Percentiles rank a stretch among this genome's conserved stretches.
phyloP scores from a whole-genome alignment of 148 eudicot genomes.

The Bassia scoparia region DNA sequence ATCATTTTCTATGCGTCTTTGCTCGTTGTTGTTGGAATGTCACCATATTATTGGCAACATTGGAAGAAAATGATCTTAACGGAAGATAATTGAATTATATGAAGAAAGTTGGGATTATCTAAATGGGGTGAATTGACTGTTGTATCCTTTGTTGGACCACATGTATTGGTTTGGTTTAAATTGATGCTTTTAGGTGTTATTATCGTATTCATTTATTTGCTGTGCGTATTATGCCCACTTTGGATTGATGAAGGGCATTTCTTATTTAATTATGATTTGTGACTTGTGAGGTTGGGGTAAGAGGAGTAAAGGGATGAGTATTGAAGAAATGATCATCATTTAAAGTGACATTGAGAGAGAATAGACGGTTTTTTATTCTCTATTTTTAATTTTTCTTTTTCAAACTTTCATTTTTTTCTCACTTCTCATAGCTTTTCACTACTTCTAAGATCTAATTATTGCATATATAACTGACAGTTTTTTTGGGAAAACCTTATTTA shows the following conservation, averaged over 20 bases:
- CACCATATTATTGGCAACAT: slow-evolving; percentile 1
- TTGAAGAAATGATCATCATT: too few species aligned
- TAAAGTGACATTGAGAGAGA: neutral
- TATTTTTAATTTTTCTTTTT: too few species aligned
- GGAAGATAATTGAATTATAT: slow-evolving; percentile 8
- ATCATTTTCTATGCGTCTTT: neutral
- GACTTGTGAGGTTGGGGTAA: slow-evolving; percentile 19
- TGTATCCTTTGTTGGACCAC: slow-evolving; percentile 30
- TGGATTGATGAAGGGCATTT: slow-evolving; percentile 16
- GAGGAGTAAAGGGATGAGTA: slow-evolving; percentile 19
- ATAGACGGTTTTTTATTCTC: too few species aligned
- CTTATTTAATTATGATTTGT: too few species aligned
- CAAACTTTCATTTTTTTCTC: too few species aligned
- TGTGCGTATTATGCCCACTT: neutral
- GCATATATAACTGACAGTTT: too few species aligned
- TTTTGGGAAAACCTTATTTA: too few species aligned
- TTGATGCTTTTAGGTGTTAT: slow-evolving; percentile 13
- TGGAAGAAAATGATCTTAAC: slow-evolving; percentile 10
- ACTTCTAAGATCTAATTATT: too few species aligned
- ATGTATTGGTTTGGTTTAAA: slow-evolving; percentile 15
- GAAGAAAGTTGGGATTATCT: slow-evolving; percentile 12
- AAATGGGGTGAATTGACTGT: slow-evolving; percentile 3
- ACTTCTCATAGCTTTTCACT: slow-evolving; percentile 1
- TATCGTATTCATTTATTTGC: neutral
- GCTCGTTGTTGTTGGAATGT: neutral